A percentile compares a stretch with the other conserved stretches of the same genome.
Conservation (phyloP, 148 eudicot genomes). For the Nepenthes mirabilis region DNA sequence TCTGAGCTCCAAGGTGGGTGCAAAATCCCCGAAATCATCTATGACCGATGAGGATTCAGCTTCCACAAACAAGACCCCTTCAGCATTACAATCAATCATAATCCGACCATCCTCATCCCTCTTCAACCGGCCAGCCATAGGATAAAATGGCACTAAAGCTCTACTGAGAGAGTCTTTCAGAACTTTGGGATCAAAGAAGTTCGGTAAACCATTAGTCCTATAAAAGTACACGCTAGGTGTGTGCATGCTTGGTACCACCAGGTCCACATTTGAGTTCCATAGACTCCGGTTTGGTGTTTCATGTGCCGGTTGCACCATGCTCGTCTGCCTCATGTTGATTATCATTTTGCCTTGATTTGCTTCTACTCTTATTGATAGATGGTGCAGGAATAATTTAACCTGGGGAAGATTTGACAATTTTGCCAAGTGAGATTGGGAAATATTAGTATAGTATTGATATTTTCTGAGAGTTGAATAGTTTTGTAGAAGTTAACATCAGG, state of each 20-base stretch:
- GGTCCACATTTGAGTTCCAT: slow-evolving; percentile 17
- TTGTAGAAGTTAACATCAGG: no score
- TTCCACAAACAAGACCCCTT: slow-evolving; percentile 19
- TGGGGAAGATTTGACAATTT: no score
- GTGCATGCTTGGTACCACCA: slow-evolving; percentile 10
- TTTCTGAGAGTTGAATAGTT: no score
- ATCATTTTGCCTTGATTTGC: background rate
- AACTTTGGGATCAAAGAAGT: slow-evolving; percentile 9
- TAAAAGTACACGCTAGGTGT: slow-evolving; percentile 17
- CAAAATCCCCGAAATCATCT: slow-evolving; percentile 45
- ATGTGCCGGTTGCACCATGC: slow-evolving; percentile 13
- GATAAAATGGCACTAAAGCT: slow-evolving; percentile 22
- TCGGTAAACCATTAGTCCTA: slow-evolving; percentile 3
- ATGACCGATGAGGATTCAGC: slow-evolving; percentile 14
- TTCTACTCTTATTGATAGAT: no score
- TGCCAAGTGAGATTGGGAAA: no score
- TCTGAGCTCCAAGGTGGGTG: slow-evolving; percentile 24
- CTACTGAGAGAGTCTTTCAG: slow-evolving; percentile 13
- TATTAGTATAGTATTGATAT: no score
- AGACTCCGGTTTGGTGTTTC: slow-evolving; percentile 15
- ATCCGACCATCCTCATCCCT: slow-evolving; percentile 9
- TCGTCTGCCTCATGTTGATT: slow-evolving; percentile 10
- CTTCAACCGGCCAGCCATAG: slow-evolving; percentile 19
- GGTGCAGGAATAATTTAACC: no score
- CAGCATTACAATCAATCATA: slow-evolving; percentile 21